Base-by-base conservation (phyloP, 495 filamentous ascomycete species). In the Lophiotrema nucula region DNA sequence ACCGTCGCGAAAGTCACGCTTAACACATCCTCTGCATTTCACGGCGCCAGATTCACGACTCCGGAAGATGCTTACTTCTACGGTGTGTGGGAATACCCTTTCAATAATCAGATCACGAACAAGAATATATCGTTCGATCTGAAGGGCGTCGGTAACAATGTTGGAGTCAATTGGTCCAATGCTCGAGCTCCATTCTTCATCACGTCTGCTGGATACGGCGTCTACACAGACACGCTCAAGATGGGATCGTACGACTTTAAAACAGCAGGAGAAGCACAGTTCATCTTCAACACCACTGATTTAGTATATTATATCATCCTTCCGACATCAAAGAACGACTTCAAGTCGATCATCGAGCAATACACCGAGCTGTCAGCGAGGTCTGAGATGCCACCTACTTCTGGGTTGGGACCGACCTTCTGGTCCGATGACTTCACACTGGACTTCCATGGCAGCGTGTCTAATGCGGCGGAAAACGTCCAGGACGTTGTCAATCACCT, bases 21-120 rank as follows among this genome's bases (percentile, higher is more conserved):
- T 25, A 58, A 58, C 38, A 58, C 55, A 11, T 22, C 46, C 1
- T 13, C 8, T 18, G 3, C 46, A 24, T 58, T 58, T 47, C 46
- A 48, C 18, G 55, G 55, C 8, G 55, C 55, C 10, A 46, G 55
- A 4, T 58, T 58, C 26, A 25, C 55, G 19, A 38, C 35, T 4
- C 19, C 44, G 16, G 5, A 35, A 13, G 4, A 38, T 25, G 24
- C 55, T n/a, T 45, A 41, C 8, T 51, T 69, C 39, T 70, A 65
- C 47, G 69, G 67, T 37, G 67, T 70, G 15, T 72, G 69, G 69
- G 69, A 72, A 54, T 72, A 72, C 47, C 69, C 67, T 0, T 70
- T 59, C 28, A 60, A 56, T 38, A 44, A 60, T 33, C 52, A 46
- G 25, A 54, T 72, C 46, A 46, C 37, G 0, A 70, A 72, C 47